A percentile compares a stretch with the other conserved stretches of the same genome.
Evolutionary conservation across 805 yeast species (phyloP).

Genomic region (Brettanomyces bruxellensis): DNA sequence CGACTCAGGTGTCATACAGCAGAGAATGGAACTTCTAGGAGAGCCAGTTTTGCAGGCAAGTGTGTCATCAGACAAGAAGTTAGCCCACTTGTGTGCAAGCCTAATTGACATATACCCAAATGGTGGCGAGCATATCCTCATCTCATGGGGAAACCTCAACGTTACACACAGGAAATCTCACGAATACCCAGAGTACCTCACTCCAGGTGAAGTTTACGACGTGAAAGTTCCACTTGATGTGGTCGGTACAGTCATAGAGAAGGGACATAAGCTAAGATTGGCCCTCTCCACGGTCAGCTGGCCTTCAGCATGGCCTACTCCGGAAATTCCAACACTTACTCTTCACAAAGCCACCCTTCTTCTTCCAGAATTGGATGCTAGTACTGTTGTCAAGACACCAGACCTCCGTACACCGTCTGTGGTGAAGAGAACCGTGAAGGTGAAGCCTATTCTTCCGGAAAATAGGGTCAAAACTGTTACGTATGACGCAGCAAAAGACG

Average conservation of each 20-base stretch:
- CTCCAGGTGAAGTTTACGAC: slow-evolving; percentile 25
- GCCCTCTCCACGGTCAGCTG: slow-evolving; percentile 38
- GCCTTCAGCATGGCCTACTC: slow-evolving; percentile 40
- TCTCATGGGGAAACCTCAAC: slow-evolving; percentile 40
- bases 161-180: slow-evolving; percentile 32
- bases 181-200: slow-evolving; percentile 30
- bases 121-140: slow-evolving; percentile 27
- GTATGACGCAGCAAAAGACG: slow-evolving; percentile 26
- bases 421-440: slow-evolving; percentile 19
- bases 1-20: slow-evolving; percentile 22
- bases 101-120: slow-evolving; percentile 32
- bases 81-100: slow-evolving; percentile 32
- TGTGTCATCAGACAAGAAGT: slow-evolving; percentile 27
- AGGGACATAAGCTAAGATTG: slow-evolving; percentile 31
- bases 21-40: slow-evolving; percentile 26
- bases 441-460: slow-evolving; percentile 18
- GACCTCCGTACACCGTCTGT: slow-evolving; percentile 23
- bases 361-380: slow-evolving; percentile 22
- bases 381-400: slow-evolving; percentile 12
- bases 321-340: slow-evolving; percentile 30
- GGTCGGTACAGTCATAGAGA: slow-evolving; percentile 26
- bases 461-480: slow-evolving; percentile 18
- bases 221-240: slow-evolving; percentile 30
- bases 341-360: slow-evolving; percentile 23
- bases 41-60: slow-evolving; percentile 26